These are phyloP conservation scores for Cyathus striatus DNA, from an alignment of 768 basidiomycete species.

Conservation along the genomic window DNA sequence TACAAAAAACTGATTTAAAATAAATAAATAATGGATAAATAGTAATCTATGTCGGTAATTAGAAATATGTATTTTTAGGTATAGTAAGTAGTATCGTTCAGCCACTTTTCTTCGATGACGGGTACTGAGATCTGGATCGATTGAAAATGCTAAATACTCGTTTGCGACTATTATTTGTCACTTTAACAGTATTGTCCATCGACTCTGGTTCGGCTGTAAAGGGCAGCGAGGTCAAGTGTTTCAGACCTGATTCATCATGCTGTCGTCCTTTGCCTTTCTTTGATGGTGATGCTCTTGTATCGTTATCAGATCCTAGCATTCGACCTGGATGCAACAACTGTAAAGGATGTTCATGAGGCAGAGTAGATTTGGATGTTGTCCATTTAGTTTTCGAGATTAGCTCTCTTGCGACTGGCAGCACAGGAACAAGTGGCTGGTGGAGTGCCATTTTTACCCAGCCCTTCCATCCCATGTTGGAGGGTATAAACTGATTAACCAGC, in stretches of 20 bases:
- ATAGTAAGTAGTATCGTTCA: too few relatives aligned
- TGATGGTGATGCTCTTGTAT: constrained; percentile 11
- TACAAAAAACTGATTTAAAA: too few relatives aligned
- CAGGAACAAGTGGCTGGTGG: constrained; percentile 73
- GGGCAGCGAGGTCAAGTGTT: constrained; percentile 22
- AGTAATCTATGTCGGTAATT: too few relatives aligned
- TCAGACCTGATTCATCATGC: constrained; percentile 12
- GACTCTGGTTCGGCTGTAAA: constrained; percentile 38
- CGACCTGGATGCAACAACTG: constrained; percentile 23
- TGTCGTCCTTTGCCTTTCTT: constrained; percentile 12
- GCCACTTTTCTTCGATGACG: constrained; percentile 8
- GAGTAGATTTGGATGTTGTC: constrained; percentile 41
- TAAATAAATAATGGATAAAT: too few relatives aligned
- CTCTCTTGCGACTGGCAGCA: constrained; percentile 75
- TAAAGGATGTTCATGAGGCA: constrained; percentile 24
- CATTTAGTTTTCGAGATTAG: constrained; percentile 75
- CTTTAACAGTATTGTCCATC: constrained; percentile 13
- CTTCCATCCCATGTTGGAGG: constrained; percentile 72
- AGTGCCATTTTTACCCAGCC: constrained; percentile 84
- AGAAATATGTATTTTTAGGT: too few relatives aligned
- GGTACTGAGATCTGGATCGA: constrained; percentile 9
- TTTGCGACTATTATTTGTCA: constrained; percentile 15
- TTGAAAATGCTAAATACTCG: constrained; percentile 28
- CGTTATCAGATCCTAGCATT: constrained; percentile 19
- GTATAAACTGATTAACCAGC: constrained; percentile 73